phyloP scores from a whole-genome alignment of 495 filamentous ascomycete species.

The Daldinia vernicosa region DNA sequence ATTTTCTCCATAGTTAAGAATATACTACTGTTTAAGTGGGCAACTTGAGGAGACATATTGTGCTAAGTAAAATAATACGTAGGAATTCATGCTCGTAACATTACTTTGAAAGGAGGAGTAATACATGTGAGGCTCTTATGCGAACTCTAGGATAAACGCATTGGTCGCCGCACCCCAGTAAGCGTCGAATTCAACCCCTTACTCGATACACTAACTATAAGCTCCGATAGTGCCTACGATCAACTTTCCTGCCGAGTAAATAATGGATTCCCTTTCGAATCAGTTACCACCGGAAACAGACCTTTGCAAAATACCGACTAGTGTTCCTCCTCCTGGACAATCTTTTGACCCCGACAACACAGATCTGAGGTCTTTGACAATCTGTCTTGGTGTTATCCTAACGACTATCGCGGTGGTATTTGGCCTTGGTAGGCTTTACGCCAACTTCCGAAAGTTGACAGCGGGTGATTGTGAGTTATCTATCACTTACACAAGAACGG shows the following conservation, averaged over 20 bases:
- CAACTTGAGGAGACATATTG: too few species aligned
- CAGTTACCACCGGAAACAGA: background rate
- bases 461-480: background rate
- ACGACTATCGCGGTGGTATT: background rate
- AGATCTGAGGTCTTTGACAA: background rate
- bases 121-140: background rate
- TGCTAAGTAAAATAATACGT: too few species aligned
- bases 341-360: background rate
- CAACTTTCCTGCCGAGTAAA: background rate
- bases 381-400: background rate
- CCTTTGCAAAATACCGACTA: background rate
- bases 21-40: too few species aligned
- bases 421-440: background rate
- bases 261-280: background rate
- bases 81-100: background rate
- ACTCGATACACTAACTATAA: too few species aligned
- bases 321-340: background rate
- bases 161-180: too few species aligned
- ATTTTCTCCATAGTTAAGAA: too few species aligned
- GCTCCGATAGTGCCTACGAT: too few species aligned
- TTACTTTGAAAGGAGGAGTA: background rate
- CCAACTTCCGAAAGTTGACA: background rate
- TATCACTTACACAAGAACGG: background rate
- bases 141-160: background rate
- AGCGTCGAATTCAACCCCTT: too few species aligned